These are phyloP conservation scores for Capsella bursapastoris DNA, from an alignment of 345 rosid genomes.

Conservation along the genomic window DNA sequence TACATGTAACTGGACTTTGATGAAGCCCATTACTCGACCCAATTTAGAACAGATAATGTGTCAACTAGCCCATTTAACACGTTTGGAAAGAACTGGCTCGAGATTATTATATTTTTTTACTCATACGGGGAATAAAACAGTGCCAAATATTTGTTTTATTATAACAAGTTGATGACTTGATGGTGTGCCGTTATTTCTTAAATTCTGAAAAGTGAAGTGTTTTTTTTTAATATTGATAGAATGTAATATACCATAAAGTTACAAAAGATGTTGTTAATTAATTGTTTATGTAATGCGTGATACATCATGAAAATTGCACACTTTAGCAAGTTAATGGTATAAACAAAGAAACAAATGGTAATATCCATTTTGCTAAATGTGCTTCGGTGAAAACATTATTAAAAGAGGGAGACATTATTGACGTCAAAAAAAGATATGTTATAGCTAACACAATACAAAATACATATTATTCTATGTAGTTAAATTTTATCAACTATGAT, in stretches of 20 bases:
- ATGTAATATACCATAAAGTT: neutral
- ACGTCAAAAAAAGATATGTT: too few relatives aligned
- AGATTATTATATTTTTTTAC: too few relatives aligned
- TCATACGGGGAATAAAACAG: too few relatives aligned
- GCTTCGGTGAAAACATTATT: too few relatives aligned
- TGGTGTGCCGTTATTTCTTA: neutral
- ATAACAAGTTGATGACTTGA: neutral
- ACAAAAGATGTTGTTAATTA: neutral
- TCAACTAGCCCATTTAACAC: neutral
- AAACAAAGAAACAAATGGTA: too few relatives aligned
- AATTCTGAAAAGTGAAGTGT: neutral
- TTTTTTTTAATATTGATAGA: neutral
- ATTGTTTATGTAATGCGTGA: neutral
- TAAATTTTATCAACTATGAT: too few relatives aligned
- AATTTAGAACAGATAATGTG: neutral
- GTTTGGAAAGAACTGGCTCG: neutral
- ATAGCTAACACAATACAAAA: too few relatives aligned
- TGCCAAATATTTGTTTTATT: slow-evolving; percentile 3
- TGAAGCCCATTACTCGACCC: slow-evolving; percentile 8
- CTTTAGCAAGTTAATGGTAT: neutral
- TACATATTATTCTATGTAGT: too few relatives aligned
- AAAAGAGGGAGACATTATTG: too few relatives aligned
- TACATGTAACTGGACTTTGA: neutral
- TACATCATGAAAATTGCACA: neutral
- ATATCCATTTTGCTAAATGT: too few relatives aligned